These are phyloP conservation scores for Zygosaccharomyces lentus DNA, from an alignment of 805 yeast species.

Conservation along the genomic window DNA sequence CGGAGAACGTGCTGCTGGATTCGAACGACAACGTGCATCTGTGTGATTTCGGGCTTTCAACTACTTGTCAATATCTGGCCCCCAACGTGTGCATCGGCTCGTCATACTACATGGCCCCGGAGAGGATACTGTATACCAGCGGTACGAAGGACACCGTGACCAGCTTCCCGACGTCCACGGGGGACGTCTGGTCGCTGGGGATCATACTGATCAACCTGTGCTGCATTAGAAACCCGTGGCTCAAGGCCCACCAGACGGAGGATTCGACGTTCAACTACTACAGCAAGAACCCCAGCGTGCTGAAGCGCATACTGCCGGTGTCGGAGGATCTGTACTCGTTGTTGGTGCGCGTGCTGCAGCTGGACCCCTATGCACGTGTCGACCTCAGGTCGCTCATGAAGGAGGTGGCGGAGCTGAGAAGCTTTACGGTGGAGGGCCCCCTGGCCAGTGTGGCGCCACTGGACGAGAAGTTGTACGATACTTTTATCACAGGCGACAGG, in stretches of 20 bases:
- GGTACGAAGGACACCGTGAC: slow-evolving; percentile 27
- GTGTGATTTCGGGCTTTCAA: slow-evolving; percentile 86
- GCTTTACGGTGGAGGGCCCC: slow-evolving; percentile 28
- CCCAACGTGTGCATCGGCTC: slow-evolving; percentile 81
- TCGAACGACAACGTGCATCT: slow-evolving; percentile 55
- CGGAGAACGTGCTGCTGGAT: slow-evolving; percentile 81
- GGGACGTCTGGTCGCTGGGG: slow-evolving; percentile 86
- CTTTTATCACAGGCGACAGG: slow-evolving; percentile 18
- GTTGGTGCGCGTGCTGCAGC: slow-evolving; percentile 35
- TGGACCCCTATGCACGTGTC: slow-evolving; percentile 36
- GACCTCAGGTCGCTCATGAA: slow-evolving; percentile 19
- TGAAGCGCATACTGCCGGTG: slow-evolving; percentile 68
- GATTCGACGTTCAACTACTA: slow-evolving; percentile 66
- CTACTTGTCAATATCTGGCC: slow-evolving; percentile 52
- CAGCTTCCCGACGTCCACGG: slow-evolving; percentile 58
- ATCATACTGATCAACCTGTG: slow-evolving; percentile 74
- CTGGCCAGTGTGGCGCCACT: slow-evolving; percentile 24
- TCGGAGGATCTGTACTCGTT: slow-evolving; percentile 56
- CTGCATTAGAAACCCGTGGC: slow-evolving; percentile 89
- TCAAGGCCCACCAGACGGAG: slow-evolving; percentile 59
- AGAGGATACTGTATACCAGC: slow-evolving; percentile 42
- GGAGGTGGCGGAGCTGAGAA: slow-evolving; percentile 23
- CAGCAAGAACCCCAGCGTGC: slow-evolving; percentile 49
- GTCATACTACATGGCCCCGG: slow-evolving; percentile 91
- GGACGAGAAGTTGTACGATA: slow-evolving; percentile 15